These are phyloP conservation scores for Mercurialis annua DNA, from an alignment of 345 rosid genomes.

Conservation along the genomic window DNA sequence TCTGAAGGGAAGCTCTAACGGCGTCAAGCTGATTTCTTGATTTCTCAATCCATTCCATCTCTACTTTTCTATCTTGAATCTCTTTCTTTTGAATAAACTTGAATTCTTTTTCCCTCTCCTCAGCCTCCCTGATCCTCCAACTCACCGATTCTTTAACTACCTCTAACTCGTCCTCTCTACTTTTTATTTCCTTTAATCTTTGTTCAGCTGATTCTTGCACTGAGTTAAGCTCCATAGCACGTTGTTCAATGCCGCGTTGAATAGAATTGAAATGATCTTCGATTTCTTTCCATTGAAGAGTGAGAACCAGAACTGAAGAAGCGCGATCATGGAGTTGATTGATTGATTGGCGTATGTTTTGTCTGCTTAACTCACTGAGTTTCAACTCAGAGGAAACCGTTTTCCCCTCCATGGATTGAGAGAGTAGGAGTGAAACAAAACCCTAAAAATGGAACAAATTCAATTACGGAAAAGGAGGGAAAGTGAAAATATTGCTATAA, in stretches of 20 bases:
- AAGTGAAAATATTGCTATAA: too few species aligned
- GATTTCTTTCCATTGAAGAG: slow-evolving; percentile 45
- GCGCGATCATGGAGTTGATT: slow-evolving; percentile 35
- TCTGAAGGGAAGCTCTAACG: slow-evolving; percentile 4
- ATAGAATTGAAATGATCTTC: slow-evolving; percentile 31
- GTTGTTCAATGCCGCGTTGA: slow-evolving; percentile 20
- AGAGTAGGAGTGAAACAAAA: too few species aligned
- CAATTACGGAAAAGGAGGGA: too few species aligned
- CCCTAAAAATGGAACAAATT: background rate
- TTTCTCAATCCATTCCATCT: slow-evolving; percentile 16
- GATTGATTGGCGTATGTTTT: slow-evolving; percentile 25
- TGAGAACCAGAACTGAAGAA: slow-evolving; percentile 38
- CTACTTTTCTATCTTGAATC: background rate
- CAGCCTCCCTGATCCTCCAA: slow-evolving; percentile 21
- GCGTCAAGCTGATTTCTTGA: slow-evolving; percentile 9
- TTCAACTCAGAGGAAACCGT: slow-evolving; percentile 15
- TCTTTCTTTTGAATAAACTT: slow-evolving; percentile 6
- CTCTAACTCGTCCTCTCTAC: slow-evolving; percentile 6
- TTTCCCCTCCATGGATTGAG: slow-evolving; percentile 1
- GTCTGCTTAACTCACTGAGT: slow-evolving; percentile 15
- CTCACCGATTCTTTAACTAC: slow-evolving; percentile 4
- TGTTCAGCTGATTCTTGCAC: background rate
- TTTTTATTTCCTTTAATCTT: background rate
- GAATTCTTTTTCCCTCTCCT: slow-evolving; percentile 22
- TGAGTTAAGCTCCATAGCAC: slow-evolving; percentile 25